Evolutionary conservation across 139 green algal genomes (phyloP), one percentile per base, ranked within the genome.

Genomic region (Zygnema cylindricum): DNA sequence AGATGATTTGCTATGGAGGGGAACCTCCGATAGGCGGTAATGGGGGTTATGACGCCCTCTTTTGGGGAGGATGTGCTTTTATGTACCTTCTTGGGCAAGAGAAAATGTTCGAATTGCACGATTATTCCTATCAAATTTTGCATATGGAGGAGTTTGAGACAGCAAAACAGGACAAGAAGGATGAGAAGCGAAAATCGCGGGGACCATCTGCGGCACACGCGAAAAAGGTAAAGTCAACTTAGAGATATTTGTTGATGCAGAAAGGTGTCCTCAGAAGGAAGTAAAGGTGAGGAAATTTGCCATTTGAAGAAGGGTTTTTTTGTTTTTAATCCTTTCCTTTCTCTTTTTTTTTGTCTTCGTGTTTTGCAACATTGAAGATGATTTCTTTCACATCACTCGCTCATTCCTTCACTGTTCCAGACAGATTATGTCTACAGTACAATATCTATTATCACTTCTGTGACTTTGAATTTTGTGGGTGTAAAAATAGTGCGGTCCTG

Each of bases 81-180:
- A 11, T 79, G 71, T 41, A 41, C 36, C 71, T 79, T 41, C 71
- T 79, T 41, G 71, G 71, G 71, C 71, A 79, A 16, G 36, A 43
- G 36, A 7, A 16, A 16, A 41, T 41, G 11, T 79, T 79, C 38
- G 71, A 79, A 43, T 16, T 79, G 71, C 36, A 41, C 3, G 38
- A 79, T 43, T 41, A 41, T 41, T 40, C 71, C 3, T 79, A 79
- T 16, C 71, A 79, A 7, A 41, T 79, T 41, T 16, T 79, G 3
- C 71, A 11, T 11, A 7, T 79, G 3, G 71, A 7, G 71, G 71
- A 79, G 7, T 16, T 54, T 16, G 71, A 79, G 3, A 16, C 36
- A 43, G 71, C 7, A 25, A 73, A 25, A 30, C 57, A 30, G 57
- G 30, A n/a, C n/a, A n/a, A n/a, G n/a, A n/a, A n/a, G n/a, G n/a